A percentile compares a stretch with the other conserved stretches of the same genome.
Evolutionary conservation across 202 grass and related monocot species (phyloP).

Genomic region (Brachypodium distachyon): DNA sequence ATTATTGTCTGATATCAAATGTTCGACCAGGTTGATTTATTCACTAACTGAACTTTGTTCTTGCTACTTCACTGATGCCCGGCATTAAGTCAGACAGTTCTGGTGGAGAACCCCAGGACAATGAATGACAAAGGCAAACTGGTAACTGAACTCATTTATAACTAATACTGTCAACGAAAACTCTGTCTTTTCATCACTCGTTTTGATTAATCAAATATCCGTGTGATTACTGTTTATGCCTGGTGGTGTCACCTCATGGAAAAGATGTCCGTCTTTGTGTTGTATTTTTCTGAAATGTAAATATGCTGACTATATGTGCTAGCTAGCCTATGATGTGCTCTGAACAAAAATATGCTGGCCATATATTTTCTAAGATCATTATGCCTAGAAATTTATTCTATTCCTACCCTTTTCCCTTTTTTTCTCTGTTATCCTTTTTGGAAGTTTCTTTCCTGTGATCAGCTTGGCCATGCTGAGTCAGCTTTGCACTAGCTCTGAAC

Average conservation of each 20-base stretch:
- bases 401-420: background rate
- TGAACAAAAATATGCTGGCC: conserved; percentile 37
- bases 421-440: background rate
- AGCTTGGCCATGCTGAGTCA: conserved; percentile 27
- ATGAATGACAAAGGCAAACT: conserved; percentile 58
- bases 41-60: conserved; percentile 18
- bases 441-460: background rate
- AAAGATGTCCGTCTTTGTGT: conserved; percentile 44
- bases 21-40: conserved; percentile 25
- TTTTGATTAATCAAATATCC: background rate
- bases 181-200: background rate
- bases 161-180: background rate
- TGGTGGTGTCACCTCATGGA: conserved; percentile 55
- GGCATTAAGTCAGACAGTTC: conserved; percentile 50
- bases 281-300: conserved; percentile 37
- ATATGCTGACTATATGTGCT: conserved; percentile 25
- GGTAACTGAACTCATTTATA: conserved; percentile 24
- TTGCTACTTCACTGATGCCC: conserved; percentile 28
- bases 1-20: conserved; percentile 22
- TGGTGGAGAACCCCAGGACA: conserved; percentile 77
- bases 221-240: too few species aligned
- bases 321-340: conserved; percentile 29
- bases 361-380: too few species aligned
- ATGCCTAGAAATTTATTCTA: conserved; percentile 25
- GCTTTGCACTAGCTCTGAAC: conserved; percentile 22